A percentile compares a stretch with the other conserved stretches of the same genome.
Conservation (phyloP, 768 basidiomycete species). For the Podaxis mareebaensis region DNA sequence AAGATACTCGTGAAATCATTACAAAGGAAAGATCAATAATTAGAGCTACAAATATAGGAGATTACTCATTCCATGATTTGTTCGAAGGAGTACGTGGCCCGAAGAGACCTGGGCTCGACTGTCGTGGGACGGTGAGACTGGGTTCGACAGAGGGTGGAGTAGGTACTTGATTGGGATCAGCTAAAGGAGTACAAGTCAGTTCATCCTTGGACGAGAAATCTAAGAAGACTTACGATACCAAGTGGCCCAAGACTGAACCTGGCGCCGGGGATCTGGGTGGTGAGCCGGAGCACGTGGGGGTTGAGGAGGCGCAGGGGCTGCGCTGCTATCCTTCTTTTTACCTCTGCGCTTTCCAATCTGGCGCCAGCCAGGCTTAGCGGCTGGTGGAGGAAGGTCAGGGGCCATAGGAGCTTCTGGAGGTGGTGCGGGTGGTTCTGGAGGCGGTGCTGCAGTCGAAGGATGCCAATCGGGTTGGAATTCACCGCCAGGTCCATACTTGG, state of each 20-base stretch:
- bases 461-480: conserved; percentile 87
- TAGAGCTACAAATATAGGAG: neutral
- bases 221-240: conserved; percentile 58
- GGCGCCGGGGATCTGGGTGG: conserved; percentile 41
- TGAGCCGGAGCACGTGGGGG: conserved; percentile 34
- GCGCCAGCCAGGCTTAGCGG: conserved; percentile 13
- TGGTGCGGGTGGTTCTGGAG: conserved; percentile 38
- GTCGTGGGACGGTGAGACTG: conserved; percentile 60
- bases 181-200: conserved; percentile 33
- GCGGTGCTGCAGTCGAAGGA: conserved; percentile 38
- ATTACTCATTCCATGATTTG: conserved; percentile 9
- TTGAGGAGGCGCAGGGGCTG: conserved; percentile 35
- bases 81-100: conserved; percentile 58
- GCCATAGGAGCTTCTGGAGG: conserved; percentile 33
- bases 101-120: conserved; percentile 67
- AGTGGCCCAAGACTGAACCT: conserved; percentile 56
- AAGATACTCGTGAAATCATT: neutral
- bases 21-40: neutral
- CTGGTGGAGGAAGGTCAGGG: conserved; percentile 21
- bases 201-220: neutral
- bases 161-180: conserved; percentile 55
- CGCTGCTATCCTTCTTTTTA: conserved; percentile 33
- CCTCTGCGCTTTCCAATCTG: conserved; percentile 13
- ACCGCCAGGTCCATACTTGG: conserved; percentile 83
- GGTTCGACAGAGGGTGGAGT: conserved; percentile 64